Evolutionary conservation across 495 filamentous ascomycete species (phyloP), one percentile per base, ranked within the genome.

Genomic region (Pseudevernia furfuracea): DNA sequence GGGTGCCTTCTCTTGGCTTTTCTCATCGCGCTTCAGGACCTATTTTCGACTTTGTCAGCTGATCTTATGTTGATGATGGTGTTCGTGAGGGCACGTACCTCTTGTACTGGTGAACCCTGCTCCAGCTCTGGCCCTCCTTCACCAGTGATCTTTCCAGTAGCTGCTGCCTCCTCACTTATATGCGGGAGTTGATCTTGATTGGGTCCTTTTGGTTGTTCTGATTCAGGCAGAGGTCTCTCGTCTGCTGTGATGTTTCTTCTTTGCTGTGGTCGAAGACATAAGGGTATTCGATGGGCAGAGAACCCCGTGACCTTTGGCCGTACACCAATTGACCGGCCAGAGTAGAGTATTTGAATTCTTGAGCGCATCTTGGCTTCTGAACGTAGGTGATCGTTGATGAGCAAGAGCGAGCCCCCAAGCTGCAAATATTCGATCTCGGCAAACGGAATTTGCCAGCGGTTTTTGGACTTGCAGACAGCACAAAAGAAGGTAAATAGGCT

Each of bases 151-250:
- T 79, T 76, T 14, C 76, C 78, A 36, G 81, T 78, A 64, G 81
- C 79, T 49, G 82, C 81, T 28, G 86, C 87, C 67, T 89, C 85
- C 71, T 89, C 83, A 66, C 81, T 86, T 36, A 87, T 82, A 74
- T 83, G 78, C 41, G 81, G 83, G 59, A 85, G 71, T n/a, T 74
- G 76, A 57, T 84, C 80, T 71, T 80, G 78, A 46, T 80, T 83
- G 10, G 85, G 78, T 37, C 79, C 79, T 59, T 78, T 72, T 37
- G 70, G 60, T 36, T 67, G 43, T 19, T 73, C 70, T 34, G 72
- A 66, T 63, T 78, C 69, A 5, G 75, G 72, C 23, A 73, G 61
- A 46, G 75, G 75, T 70, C 81, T 80, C 55, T 79, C 73, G 60
- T 78, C 76, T 36, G 76, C 49, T 38, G 69, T 67, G 44, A 71